These are phyloP conservation scores for Raphanus sativus DNA, from an alignment of 345 rosid genomes.

Conservation along the genomic window DNA sequence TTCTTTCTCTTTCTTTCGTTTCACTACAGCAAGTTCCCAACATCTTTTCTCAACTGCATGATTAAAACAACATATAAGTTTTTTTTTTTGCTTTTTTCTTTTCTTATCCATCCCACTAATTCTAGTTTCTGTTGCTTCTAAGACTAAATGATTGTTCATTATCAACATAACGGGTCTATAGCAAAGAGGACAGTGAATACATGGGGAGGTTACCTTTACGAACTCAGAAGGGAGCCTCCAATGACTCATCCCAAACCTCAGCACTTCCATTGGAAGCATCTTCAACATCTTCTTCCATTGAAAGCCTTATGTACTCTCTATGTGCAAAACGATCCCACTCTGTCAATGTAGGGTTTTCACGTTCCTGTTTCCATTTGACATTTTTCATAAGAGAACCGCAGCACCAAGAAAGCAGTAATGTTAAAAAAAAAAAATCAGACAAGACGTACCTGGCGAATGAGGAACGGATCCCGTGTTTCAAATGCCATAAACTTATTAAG, in stretches of 20 bases:
- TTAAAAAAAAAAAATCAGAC: not conserved
- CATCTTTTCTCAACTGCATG: constrained; percentile 11
- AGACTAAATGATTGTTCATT: not conserved
- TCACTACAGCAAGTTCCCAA: constrained; percentile 16
- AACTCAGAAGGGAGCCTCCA: not conserved
- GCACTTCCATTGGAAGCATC: not conserved
- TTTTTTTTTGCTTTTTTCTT: too few species aligned
- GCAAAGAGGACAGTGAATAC: not conserved
- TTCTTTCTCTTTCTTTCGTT: not conserved
- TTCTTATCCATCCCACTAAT: not conserved
- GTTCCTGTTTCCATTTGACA: not conserved
- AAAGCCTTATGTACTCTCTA: not conserved
- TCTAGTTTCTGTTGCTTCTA: not conserved
- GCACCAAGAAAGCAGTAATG: not conserved
- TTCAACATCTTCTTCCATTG: not conserved
- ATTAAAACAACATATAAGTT: not conserved
- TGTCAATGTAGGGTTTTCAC: not conserved
- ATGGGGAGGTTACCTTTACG: not conserved
- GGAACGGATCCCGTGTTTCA: not conserved
- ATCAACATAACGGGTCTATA: not conserved
- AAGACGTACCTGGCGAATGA: not conserved
- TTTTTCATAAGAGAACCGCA: not conserved
- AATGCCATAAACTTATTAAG: not conserved
- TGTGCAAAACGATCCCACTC: not conserved
- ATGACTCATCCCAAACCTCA: not conserved